Evolutionary conservation across 495 filamentous ascomycete species (phyloP).

Genomic region (Aspergillus cavernicola): DNA sequence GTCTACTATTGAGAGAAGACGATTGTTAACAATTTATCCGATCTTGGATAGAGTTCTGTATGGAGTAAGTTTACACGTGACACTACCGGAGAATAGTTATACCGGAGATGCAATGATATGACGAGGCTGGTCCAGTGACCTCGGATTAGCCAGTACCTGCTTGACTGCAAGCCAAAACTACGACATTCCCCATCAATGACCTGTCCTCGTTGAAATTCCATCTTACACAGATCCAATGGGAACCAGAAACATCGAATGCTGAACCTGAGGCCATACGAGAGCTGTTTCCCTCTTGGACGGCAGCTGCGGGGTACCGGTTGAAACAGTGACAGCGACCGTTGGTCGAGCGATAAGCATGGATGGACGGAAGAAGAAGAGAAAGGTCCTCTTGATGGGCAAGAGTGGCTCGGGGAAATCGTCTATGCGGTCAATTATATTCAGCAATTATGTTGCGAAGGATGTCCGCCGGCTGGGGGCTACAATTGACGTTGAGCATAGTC

Average conservation of each 20-base stretch:
- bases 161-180: background rate
- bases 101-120: constrained; percentile 9
- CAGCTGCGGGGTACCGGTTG: constrained; percentile 19
- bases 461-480: constrained; percentile 93
- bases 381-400: constrained; percentile 73
- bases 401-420: constrained; percentile 99
- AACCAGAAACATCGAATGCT: constrained; percentile 4
- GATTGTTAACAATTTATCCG: too few species aligned
- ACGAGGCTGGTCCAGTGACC: constrained; percentile 15
- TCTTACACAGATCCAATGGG: background rate
- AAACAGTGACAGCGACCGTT: background rate
- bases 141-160: too few species aligned
- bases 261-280: constrained; percentile 1
- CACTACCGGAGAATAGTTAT: constrained; percentile 4
- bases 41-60: too few species aligned
- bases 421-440: constrained; percentile 97
- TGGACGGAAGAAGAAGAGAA: constrained; percentile 53
- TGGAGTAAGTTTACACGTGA: constrained; percentile 1
- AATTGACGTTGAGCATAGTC: constrained; percentile 96
- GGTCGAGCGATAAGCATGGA: constrained; percentile 30
- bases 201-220: background rate
- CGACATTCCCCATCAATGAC: background rate
- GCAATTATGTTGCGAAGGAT: constrained; percentile 96
- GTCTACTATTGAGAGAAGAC: too few species aligned
- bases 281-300: constrained; percentile 4